Conservation (phyloP, 2,329 filamentous ascomycete species). For the Geosmithia putterillii region DNA sequence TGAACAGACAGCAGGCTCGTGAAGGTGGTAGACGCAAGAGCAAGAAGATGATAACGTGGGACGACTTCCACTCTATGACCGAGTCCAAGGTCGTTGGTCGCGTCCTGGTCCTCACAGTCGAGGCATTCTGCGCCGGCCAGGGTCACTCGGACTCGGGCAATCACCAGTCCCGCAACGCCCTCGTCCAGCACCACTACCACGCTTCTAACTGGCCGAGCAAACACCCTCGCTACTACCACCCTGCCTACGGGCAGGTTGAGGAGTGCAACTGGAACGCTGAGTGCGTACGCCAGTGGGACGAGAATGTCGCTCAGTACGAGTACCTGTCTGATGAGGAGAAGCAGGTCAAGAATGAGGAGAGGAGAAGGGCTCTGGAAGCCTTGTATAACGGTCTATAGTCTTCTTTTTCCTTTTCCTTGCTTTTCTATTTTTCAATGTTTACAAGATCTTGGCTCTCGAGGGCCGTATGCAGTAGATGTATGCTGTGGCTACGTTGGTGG, state of each 20-base stretch:
- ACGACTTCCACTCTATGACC: constrained; percentile 7
- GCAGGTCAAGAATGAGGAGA: constrained; percentile 29
- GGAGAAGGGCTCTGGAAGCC: background rate
- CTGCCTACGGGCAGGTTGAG: constrained; percentile 58
- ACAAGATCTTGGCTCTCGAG: background rate
- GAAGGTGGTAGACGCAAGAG: too few species aligned
- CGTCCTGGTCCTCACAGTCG: constrained; percentile 12
- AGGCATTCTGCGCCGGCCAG: constrained; percentile 14
- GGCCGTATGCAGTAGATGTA: too few species aligned
- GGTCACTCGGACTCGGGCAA: constrained; percentile 12
- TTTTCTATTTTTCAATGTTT: background rate
- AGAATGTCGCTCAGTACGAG: constrained; percentile 48
- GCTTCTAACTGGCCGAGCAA: constrained; percentile 58
- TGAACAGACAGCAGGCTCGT: constrained; percentile 19
- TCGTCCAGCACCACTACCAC: constrained; percentile 66
- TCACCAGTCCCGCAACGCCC: constrained; percentile 33
- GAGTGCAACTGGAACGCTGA: constrained; percentile 56
- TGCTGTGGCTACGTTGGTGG: too few species aligned
- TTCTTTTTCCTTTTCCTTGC: background rate
- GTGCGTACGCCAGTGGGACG: constrained; percentile 55
- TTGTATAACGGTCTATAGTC: background rate
- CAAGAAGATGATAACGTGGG: constrained; percentile 36
- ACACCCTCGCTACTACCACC: constrained; percentile 55
- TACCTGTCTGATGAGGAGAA: constrained; percentile 47
- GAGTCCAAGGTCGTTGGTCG: constrained; percentile 6